These are phyloP conservation scores for Xylaria multiplex DNA, from an alignment of 2,329 filamentous ascomycete genomes.

Conservation along the genomic window DNA sequence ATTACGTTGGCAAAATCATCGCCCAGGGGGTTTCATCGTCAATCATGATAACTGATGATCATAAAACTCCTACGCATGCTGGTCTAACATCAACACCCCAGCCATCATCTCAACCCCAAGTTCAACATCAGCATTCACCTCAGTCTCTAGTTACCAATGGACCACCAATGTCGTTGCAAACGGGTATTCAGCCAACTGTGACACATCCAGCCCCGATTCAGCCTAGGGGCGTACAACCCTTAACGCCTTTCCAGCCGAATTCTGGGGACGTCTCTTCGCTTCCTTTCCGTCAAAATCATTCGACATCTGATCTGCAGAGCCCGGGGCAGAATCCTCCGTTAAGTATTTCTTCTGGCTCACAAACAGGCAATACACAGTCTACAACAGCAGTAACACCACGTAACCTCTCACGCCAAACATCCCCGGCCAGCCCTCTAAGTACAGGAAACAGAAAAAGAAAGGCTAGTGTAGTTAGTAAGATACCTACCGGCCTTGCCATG, in stretches of 20 bases:
- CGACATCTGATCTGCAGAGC: conserved; percentile 70
- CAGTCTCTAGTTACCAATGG: conserved; percentile 21
- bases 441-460: conserved; percentile 84
- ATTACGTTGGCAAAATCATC: conserved; percentile 77
- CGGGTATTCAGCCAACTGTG: conserved; percentile 21
- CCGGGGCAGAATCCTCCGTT: conserved; percentile 62
- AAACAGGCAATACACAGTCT: conserved; percentile 53
- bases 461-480: conserved; percentile 73
- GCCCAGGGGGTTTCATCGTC: conserved; percentile 86
- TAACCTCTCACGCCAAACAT: conserved; percentile 77
- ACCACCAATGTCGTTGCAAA: conserved; percentile 22
- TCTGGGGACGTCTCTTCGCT: conserved; percentile 50
- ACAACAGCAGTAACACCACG: conserved; percentile 60
- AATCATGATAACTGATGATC: conserved; percentile 97
- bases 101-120: conserved; percentile 31
- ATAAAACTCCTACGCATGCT: conserved; percentile 72
- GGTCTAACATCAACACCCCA: conserved; percentile 26
- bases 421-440: conserved; percentile 71
- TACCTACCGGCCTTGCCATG: conserved; percentile 82
- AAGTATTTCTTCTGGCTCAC: conserved; percentile 46
- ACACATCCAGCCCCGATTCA: conserved; percentile 22
- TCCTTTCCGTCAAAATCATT: conserved; percentile 67
- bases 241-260: conserved; percentile 45
- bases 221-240: conserved; percentile 20
- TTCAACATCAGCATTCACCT: conserved; percentile 30